Conservation (phyloP, 768 basidiomycete genomes). For the Dictyophora rubrovolvata region DNA sequence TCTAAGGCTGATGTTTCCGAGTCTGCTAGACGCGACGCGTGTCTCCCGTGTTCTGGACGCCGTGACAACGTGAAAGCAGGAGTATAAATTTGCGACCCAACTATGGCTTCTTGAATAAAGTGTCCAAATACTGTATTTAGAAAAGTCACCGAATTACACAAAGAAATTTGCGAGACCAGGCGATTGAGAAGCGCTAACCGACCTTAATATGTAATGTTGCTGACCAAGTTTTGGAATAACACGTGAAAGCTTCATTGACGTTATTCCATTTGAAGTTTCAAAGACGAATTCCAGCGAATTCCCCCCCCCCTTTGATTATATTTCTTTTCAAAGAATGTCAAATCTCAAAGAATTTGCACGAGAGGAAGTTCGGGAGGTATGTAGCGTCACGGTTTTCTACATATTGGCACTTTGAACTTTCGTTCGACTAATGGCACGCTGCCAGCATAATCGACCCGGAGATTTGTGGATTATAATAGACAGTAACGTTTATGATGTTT, state of each 20-base stretch:
- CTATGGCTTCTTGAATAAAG: no score
- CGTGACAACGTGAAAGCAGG: no score
- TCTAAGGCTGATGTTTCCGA: neutral
- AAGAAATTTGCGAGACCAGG: no score
- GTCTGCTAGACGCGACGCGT: neutral
- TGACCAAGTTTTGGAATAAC: neutral
- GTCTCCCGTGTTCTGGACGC: no score
- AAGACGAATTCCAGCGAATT: no score
- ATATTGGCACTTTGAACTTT: neutral
- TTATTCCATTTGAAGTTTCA: neutral
- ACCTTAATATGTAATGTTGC: no score
- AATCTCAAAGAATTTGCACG: conserved; percentile 38
- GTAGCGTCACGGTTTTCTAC: conserved; percentile 11
- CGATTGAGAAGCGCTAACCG: no score
- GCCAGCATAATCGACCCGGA: conserved; percentile 63
- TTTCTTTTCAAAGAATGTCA: conserved; percentile 17
- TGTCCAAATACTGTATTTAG: no score
- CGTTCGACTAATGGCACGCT: neutral
- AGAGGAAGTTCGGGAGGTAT: conserved; percentile 66
- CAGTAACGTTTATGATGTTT: conserved; percentile 73
- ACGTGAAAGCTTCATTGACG: neutral
- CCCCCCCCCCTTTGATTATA: conserved; percentile 12
- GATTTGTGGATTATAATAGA: conserved; percentile 88
- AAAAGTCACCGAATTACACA: no score
- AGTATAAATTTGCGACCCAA: no score